Base-by-base conservation (phyloP, 2,329 filamentous ascomycete genomes). In the Basipetospora chlamydospora region DNA sequence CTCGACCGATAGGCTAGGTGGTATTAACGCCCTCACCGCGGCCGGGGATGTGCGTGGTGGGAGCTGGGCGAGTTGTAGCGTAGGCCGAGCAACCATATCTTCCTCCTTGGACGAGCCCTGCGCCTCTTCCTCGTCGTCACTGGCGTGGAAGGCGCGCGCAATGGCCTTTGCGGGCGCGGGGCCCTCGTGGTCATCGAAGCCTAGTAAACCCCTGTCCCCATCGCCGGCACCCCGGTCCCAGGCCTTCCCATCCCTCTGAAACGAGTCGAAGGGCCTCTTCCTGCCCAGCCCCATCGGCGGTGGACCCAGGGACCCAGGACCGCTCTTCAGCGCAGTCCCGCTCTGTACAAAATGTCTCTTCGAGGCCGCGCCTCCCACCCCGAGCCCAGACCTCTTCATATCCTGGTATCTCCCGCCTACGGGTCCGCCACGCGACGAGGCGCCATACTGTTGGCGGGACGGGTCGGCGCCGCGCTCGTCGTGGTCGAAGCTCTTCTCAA, bases 401-500 rank as follows among this genome's bases (percentile, higher is more conserved):
- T n/a, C n/a, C 12, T 28, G 33, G 33, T 17, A 26, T 18, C 33
- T n/a, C 9, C 33, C 33, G 9, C 33, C 33, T 5, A 5, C n/a
- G n/a, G n/a, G n/a, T n/a, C n/a, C n/a, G n/a, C n/a, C n/a, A n/a
- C n/a, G n/a, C n/a, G n/a, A n/a, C n/a, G n/a, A n/a, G n/a, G n/a
- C n/a, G n/a, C n/a, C n/a, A n/a, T n/a, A n/a, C n/a, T n/a, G n/a
- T n/a, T 15, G 20, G 32, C 32, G 21, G 32, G 43, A 41, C 26
- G 48, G 49, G 17, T 58, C 52, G 40, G 63, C 55, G 29, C 67
- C 62, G 28, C 67, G 63, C 18, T 70, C 69, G 26, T 77, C 73
- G 42, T 70, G 64, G 30, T 76, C 77, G 47, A 83, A 82, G 38
- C 70, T 85, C 57, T 88, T 88, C 39, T 90, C 74, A 46, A 94